phyloP scores from a whole-genome alignment of 768 basidiomycete species.

The Jaapia argillacea region DNA sequence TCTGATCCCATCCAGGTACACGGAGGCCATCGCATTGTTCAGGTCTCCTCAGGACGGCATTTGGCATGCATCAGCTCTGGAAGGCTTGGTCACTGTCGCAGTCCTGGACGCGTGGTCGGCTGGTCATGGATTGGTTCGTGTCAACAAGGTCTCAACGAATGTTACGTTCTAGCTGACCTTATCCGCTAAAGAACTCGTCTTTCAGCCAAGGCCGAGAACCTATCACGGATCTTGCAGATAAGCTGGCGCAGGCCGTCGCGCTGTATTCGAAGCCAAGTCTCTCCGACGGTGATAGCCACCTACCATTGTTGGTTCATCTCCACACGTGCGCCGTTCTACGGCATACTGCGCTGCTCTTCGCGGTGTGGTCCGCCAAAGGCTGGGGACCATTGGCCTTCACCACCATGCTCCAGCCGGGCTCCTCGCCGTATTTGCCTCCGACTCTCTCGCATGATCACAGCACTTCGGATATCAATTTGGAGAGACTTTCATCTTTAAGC shows the following conservation, averaged over 20 bases:
- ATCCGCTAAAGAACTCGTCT: slow-evolving; percentile 40
- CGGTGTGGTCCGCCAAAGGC: slow-evolving; percentile 80
- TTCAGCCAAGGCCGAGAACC: slow-evolving; percentile 46
- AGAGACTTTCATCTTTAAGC: slow-evolving; percentile 58
- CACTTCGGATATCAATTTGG: slow-evolving; percentile 40
- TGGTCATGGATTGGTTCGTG: slow-evolving; percentile 60
- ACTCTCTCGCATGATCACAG: slow-evolving; percentile 37
- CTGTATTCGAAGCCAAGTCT: slow-evolving; percentile 54
- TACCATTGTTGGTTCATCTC: slow-evolving; percentile 55
- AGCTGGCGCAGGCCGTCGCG: slow-evolving; percentile 47
- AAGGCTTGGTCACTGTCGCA: slow-evolving; percentile 72
- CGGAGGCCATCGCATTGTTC: slow-evolving; percentile 73
- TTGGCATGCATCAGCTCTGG: slow-evolving; percentile 86
- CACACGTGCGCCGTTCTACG: slow-evolving; percentile 61
- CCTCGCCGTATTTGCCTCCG: slow-evolving; percentile 49
- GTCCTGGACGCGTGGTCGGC: slow-evolving; percentile 80
- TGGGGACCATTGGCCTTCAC: slow-evolving; percentile 76
- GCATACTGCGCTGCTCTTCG: slow-evolving; percentile 64
- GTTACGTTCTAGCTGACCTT: slow-evolving; percentile 7
- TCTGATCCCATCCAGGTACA: slow-evolving; percentile 53
- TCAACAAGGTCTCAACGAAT: slow-evolving; percentile 8
- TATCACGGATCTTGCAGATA: slow-evolving; percentile 74
- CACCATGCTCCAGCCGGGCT: slow-evolving; percentile 59
- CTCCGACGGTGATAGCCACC: slow-evolving; percentile 39
- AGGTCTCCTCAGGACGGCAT: slow-evolving; percentile 64